phyloP scores from a whole-genome alignment of 441 rosid genomes.

The Corymbia citriodora region DNA sequence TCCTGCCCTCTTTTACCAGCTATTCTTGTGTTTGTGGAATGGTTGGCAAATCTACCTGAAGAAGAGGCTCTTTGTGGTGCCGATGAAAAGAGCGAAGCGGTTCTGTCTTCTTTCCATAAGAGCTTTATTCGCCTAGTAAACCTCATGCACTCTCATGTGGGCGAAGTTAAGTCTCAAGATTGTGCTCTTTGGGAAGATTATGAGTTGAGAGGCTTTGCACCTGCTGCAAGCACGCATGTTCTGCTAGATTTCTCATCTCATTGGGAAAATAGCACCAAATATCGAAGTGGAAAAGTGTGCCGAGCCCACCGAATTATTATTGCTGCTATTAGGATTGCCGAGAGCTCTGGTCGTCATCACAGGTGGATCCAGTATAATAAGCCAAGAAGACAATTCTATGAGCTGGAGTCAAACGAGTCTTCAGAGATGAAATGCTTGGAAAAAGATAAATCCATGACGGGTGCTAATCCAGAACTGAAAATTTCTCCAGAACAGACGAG shows the following conservation, averaged over 20 bases:
- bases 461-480: constrained; percentile 5
- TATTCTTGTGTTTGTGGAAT: constrained; percentile 67
- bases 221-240: constrained; percentile 36
- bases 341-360: constrained; percentile 29
- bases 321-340: constrained; percentile 58
- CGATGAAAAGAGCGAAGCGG: constrained; percentile 43
- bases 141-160: constrained; percentile 18
- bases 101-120: constrained; percentile 53
- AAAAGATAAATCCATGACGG: not conserved
- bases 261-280: constrained; percentile 27
- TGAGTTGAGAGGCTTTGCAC: constrained; percentile 72
- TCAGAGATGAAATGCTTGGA: constrained; percentile 13
- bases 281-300: constrained; percentile 28
- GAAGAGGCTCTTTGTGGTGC: constrained; percentile 22
- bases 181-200: constrained; percentile 86
- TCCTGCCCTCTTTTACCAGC: constrained; percentile 68
- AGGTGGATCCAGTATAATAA: constrained; percentile 54
- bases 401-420: constrained; percentile 5
- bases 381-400: constrained; percentile 23
- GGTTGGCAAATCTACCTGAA: constrained; percentile 44
- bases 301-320: constrained; percentile 49
- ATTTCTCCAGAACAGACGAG: constrained; percentile 3
- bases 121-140: constrained; percentile 40
- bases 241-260: constrained; percentile 55
- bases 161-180: constrained; percentile 14